phyloP scores from a whole-genome alignment of 805 yeast species.

The Candida suzukii region DNA sequence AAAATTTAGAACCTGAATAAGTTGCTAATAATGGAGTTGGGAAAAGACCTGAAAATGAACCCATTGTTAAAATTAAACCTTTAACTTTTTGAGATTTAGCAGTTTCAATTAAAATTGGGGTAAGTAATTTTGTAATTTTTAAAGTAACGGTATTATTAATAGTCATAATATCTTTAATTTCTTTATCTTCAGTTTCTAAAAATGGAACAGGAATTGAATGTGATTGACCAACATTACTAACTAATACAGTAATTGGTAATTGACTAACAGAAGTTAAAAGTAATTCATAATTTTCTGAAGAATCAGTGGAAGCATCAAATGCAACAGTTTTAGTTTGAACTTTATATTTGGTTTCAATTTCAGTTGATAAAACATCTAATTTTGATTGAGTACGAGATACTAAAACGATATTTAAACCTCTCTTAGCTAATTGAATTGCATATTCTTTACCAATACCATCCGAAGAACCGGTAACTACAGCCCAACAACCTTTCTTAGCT shows the following conservation, averaged over 20 bases:
- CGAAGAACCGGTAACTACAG: slow-evolving; percentile 95
- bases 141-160: slow-evolving; percentile 83
- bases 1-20: slow-evolving; percentile 94
- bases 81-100: slow-evolving; percentile 37
- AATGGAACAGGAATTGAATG: slow-evolving; percentile 96
- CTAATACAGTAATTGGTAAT: slow-evolving; percentile 63
- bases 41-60: slow-evolving; percentile 90
- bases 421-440: slow-evolving; percentile 75
- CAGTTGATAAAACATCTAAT: slow-evolving; percentile 57
- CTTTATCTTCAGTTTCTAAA: slow-evolving; percentile 66
- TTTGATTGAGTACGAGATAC: slow-evolving; percentile 81
- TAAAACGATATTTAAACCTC: slow-evolving; percentile 76
- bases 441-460: slow-evolving; percentile 97
- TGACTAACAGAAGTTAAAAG: slow-evolving; percentile 40
- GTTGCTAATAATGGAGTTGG: slow-evolving; percentile 92
- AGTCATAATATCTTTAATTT: slow-evolving; percentile 72
- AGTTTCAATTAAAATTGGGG: slow-evolving; percentile 60
- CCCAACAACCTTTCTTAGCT: slow-evolving; percentile 72
- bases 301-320: slow-evolving; percentile 70
- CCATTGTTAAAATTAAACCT: slow-evolving; percentile 89
- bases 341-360: slow-evolving; percentile 50
- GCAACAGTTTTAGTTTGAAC: slow-evolving; percentile 65
- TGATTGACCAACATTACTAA: slow-evolving; percentile 92
- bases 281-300: slow-evolving; percentile 44
- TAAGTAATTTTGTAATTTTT: slow-evolving; percentile 70